These are phyloP conservation scores for Solanum aculeatissimum DNA, from an alignment of 305 asterid species.

Conservation along the genomic window DNA sequence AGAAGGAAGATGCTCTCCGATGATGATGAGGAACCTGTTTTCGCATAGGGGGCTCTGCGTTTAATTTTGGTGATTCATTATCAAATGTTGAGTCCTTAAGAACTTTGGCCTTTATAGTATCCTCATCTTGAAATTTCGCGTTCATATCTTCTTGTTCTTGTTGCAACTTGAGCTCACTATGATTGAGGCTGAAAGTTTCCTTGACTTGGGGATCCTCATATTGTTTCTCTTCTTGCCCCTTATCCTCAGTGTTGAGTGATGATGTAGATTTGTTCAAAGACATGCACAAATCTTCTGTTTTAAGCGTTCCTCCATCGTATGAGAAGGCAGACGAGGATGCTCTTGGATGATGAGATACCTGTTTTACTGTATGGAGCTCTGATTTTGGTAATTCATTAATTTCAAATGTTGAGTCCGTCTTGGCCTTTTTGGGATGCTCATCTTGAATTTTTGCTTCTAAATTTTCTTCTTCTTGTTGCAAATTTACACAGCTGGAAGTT, in stretches of 20 bases:
- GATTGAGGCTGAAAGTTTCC: neutral
- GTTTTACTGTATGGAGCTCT: conserved; percentile 40
- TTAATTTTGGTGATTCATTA: conserved; percentile 50
- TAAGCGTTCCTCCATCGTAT: conserved; percentile 10
- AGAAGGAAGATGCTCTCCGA: conserved; percentile 8
- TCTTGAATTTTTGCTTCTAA: conserved; percentile 4
- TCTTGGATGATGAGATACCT: conserved; percentile 11
- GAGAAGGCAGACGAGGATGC: conserved; percentile 9
- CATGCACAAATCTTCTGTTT: neutral
- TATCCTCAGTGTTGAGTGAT: conserved; percentile 25
- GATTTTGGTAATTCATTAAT: conserved; percentile 49
- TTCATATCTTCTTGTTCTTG: conserved; percentile 18
- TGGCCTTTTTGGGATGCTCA: conserved; percentile 52
- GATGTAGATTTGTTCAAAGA: conserved; percentile 16
- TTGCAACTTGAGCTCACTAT: conserved; percentile 25
- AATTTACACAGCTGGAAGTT: conserved; percentile 31
- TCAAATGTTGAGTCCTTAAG: conserved; percentile 64
- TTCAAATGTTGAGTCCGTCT: conserved; percentile 69
- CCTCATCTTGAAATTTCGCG: conserved; percentile 21
- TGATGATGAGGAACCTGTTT: conserved; percentile 14
- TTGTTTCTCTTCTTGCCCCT: neutral
- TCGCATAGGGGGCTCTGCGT: conserved; percentile 27
- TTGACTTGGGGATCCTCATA: neutral
- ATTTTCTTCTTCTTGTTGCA: conserved; percentile 26
- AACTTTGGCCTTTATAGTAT: conserved; percentile 56